These are phyloP conservation scores for Microdochium paspali DNA, from an alignment of 2,329 filamentous ascomycete genomes.

Conservation along the genomic window DNA sequence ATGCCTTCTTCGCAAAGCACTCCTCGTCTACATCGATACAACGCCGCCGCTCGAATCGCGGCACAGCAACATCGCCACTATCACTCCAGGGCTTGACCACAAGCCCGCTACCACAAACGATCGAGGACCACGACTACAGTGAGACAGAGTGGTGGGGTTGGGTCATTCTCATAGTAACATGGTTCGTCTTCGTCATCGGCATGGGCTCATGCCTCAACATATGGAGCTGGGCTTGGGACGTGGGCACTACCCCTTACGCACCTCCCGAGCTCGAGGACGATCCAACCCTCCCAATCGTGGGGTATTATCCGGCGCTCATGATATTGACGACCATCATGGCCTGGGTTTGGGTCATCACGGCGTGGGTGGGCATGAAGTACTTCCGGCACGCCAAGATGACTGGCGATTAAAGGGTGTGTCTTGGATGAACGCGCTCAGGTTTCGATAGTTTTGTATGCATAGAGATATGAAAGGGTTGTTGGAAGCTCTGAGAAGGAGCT, in stretches of 20 bases:
- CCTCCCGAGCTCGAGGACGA: constrained; percentile 94
- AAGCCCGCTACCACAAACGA: constrained; percentile 36
- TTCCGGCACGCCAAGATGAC: constrained; percentile 93
- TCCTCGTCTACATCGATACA: constrained; percentile 18
- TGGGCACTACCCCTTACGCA: constrained; percentile 90
- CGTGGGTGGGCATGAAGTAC: constrained; percentile 99
- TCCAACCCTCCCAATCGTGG: constrained; percentile 85
- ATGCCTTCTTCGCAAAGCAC: constrained; percentile 48
- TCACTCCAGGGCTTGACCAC: constrained; percentile 44
- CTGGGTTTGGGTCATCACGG: constrained; percentile 96
- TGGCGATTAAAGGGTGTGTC: constrained; percentile 36
- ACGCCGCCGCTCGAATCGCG: constrained; percentile 33
- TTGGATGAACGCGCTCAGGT: neutral
- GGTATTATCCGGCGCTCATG: constrained; percentile 92
- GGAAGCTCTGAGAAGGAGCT: too few species aligned
- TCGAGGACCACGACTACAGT: constrained; percentile 72
- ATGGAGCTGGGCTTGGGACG: constrained; percentile 99
- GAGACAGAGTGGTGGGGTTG: constrained; percentile 99
- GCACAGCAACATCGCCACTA: constrained; percentile 50
- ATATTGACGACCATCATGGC: constrained; percentile 93
- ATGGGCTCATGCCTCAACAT: constrained; percentile 94
- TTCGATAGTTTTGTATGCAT: neutral
- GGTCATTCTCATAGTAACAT: constrained; percentile 83
- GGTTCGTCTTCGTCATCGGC: constrained; percentile 90
- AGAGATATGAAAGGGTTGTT: too few species aligned